A percentile compares a stretch with the other conserved stretches of the same genome.
Evolutionary conservation across 139 green algal genomes (phyloP).

Genomic region (Coccomyxa sp.): DNA sequence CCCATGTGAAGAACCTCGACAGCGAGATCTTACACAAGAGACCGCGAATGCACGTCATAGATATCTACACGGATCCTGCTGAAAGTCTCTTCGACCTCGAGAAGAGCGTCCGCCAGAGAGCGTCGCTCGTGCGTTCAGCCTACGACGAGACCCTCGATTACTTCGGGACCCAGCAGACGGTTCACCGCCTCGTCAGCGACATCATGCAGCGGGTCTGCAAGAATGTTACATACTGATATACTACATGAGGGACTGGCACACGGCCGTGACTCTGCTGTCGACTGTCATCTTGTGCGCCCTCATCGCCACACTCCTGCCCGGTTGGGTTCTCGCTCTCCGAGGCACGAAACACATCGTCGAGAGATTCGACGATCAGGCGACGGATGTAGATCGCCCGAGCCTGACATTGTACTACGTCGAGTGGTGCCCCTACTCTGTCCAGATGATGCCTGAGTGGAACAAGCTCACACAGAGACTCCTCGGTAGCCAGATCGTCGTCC

Average conservation of each 20-base stretch:
- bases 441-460: not conserved
- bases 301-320: not conserved
- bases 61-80: not conserved
- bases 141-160: not conserved
- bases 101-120: not conserved
- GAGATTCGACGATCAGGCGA: not conserved
- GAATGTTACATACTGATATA: conserved; percentile 2
- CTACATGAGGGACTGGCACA: not conserved
- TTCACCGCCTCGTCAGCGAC: not conserved
- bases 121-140: not conserved
- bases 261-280: not conserved
- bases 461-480: not conserved
- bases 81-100: not conserved
- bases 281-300: not conserved
- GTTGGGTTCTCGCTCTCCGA: not conserved
- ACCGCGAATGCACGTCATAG: not conserved
- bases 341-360: not conserved
- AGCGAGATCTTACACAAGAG: conserved; percentile 1
- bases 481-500: not conserved
- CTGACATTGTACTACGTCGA: not conserved
- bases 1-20: not conserved
- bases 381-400: not conserved
- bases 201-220: not conserved
- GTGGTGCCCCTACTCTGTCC: not conserved
- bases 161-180: not conserved